A percentile compares a stretch with the other conserved stretches of the same genome.
phyloP scores from a whole-genome alignment of 2,329 filamentous ascomycete species.

The Leptographium wingfieldii region DNA sequence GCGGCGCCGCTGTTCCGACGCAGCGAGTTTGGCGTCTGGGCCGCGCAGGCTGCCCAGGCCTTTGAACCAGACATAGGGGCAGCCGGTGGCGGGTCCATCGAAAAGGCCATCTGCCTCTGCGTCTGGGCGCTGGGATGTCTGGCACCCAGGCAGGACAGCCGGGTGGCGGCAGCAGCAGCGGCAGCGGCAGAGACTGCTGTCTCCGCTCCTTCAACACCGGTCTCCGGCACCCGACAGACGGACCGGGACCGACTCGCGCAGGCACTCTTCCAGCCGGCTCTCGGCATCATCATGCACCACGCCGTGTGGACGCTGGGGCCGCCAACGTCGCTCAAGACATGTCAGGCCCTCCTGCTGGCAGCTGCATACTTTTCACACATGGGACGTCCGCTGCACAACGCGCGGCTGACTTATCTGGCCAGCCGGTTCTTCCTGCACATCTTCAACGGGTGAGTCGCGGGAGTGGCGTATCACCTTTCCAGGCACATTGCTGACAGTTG shows the following conservation, averaged over 20 bases:
- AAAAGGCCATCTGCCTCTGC: slow-evolving; percentile 22
- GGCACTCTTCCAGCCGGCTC: slow-evolving; percentile 22
- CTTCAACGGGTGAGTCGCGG: slow-evolving; percentile 17
- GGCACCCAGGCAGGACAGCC: neutral
- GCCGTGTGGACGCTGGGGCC: slow-evolving; percentile 19
- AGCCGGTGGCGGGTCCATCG: slow-evolving; percentile 10
- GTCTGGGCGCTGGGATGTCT: slow-evolving; percentile 24
- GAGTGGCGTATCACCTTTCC: neutral
- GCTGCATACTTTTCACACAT: slow-evolving; percentile 24
- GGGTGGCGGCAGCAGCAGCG: neutral
- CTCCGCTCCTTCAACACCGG: neutral
- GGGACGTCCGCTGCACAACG: slow-evolving; percentile 24
- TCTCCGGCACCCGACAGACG: slow-evolving; percentile 6
- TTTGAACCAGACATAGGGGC: slow-evolving; percentile 9
- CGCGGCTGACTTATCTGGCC: slow-evolving; percentile 21
- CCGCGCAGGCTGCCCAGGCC: slow-evolving; percentile 14
- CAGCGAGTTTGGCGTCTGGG: slow-evolving; percentile 18
- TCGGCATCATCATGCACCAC: slow-evolving; percentile 21
- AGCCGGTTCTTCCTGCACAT: slow-evolving; percentile 19
- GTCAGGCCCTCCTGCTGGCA: slow-evolving; percentile 23
- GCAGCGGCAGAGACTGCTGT: neutral
- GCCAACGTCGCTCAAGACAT: slow-evolving; percentile 13
- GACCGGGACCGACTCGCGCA: slow-evolving; percentile 19
- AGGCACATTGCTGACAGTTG: neutral
- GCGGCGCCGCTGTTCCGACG: slow-evolving; percentile 23